phyloP scores from a whole-genome alignment of 805 yeast species.

The Zygosaccharomyces bisporus region DNA sequence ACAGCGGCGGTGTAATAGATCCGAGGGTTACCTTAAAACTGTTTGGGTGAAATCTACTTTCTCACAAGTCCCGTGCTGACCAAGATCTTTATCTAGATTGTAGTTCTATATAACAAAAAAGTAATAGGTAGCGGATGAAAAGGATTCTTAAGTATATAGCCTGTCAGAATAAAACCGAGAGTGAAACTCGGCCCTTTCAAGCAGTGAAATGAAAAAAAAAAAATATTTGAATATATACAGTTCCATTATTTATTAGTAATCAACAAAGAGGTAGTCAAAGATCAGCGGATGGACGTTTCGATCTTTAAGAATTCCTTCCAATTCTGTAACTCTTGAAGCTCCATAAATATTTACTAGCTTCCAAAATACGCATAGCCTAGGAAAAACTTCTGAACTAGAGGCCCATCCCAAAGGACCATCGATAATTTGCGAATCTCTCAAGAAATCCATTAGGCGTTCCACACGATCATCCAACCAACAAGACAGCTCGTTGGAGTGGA shows the following conservation, averaged over 20 bases:
- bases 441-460: neutral
- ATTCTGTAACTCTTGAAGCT: slow-evolving; percentile 1
- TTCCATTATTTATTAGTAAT: neutral
- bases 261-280: slow-evolving; percentile 7
- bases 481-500: neutral
- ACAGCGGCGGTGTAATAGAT: too few relatives aligned
- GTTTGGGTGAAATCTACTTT: too few relatives aligned
- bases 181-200: too few relatives aligned
- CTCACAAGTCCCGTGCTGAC: too few relatives aligned
- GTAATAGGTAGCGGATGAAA: too few relatives aligned
- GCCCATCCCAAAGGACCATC: slow-evolving; percentile 31
- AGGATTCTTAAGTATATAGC: too few relatives aligned
- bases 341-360: slow-evolving; percentile 6
- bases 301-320: slow-evolving; percentile 9
- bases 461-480: slow-evolving; percentile 3
- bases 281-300: slow-evolving; percentile 20
- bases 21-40: too few relatives aligned
- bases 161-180: too few relatives aligned
- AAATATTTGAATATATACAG: neutral
- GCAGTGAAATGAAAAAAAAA: neutral
- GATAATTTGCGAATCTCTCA: slow-evolving; percentile 4
- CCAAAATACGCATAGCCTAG: slow-evolving; percentile 21
- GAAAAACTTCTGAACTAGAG: slow-evolving; percentile 23
- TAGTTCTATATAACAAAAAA: too few relatives aligned
- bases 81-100: too few relatives aligned